Evolutionary conservation across 2,329 filamentous ascomycete genomes (phyloP), one percentile per base, ranked within the genome.

Genomic region (Leptodontidium sp.): DNA sequence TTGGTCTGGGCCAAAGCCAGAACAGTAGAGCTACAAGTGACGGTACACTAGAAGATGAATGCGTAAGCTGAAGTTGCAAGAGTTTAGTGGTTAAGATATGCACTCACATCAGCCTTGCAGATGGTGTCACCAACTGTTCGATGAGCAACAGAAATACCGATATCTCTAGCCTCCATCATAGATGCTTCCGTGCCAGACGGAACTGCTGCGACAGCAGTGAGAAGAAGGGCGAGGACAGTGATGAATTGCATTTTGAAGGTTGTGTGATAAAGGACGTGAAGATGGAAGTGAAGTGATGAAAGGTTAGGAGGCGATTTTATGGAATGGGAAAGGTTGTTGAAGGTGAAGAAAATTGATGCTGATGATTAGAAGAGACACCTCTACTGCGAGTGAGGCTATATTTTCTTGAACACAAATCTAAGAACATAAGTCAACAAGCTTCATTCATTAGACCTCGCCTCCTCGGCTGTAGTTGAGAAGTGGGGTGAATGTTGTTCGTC

Each of bases 211-310:
- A 52, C 47, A 24, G 61, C 45, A 24, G 61, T 47, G 45, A 63
- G 40, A 17, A 63, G 29, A 1, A 47, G 21, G 15, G 45, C n/a
- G 47, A 63, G 29, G n/a, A 49, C 17, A 24, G 61, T 53, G 29
- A 63, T n/a, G 61, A 63, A 63, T 52, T 63, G 61, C 61, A 63
- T 63, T 15, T n/a, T 63, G 45, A 63, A 50, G 43, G 43, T 50
- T 52, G 21, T 24, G 50, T 50, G 24, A 11, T 45, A 14, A 45
- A 14, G 14, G 15, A 47, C 11, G 14, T 47, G 45, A 5, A 21
- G n/a, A 47, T 17, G 4, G 7, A 47, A 47, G 45, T 21, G 45
- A 47, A 47, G 45, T 40, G 45, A 47, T 4, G 15, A 47, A 47
- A 47, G n/a, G 2, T 47, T 47, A 8, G 2, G 45, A 47, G n/a